A percentile compares a stretch with the other conserved stretches of the same genome.
phyloP scores from a whole-genome alignment of 495 filamentous ascomycete species.

The Staphylotrichum tortipilum region DNA sequence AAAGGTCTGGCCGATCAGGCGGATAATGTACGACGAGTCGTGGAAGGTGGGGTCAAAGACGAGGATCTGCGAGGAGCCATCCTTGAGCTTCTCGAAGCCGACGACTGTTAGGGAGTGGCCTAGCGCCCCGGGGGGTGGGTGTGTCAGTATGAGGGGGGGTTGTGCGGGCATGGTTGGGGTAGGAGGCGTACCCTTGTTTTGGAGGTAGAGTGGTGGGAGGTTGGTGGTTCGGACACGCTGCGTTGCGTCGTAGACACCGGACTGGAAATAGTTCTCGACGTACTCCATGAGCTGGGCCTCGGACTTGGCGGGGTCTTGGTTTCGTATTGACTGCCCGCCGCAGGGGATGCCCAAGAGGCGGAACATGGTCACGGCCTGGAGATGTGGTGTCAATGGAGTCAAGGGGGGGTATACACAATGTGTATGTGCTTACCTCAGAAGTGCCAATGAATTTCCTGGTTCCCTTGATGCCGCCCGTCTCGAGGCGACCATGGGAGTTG shows the following conservation, averaged over 20 bases:
- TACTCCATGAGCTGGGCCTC: slow-evolving; percentile 48
- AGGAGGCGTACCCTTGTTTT: slow-evolving; percentile 56
- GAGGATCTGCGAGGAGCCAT: slow-evolving; percentile 62
- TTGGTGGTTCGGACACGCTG: slow-evolving; percentile 57
- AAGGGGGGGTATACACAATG: background rate
- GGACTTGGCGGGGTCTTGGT: slow-evolving; percentile 22
- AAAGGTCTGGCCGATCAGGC: slow-evolving; percentile 41
- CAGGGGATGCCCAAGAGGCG: slow-evolving; percentile 53
- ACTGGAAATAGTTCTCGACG: slow-evolving; percentile 67
- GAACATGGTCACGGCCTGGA: slow-evolving; percentile 73
- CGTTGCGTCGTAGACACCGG: slow-evolving; percentile 29
- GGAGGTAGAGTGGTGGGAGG: slow-evolving; percentile 81
- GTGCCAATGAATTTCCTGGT: slow-evolving; percentile 97
- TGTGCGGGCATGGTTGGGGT: too few relatives aligned
- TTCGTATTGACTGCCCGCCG: slow-evolving; percentile 31
- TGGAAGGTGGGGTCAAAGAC: slow-evolving; percentile 87
- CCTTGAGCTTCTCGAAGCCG: slow-evolving; percentile 62
- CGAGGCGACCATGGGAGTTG: slow-evolving; percentile 59
- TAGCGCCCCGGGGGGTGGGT: slow-evolving; percentile 8
- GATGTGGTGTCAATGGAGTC: background rate
- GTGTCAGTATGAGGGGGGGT: too few relatives aligned
- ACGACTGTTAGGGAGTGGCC: slow-evolving; percentile 92
- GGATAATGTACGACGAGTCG: slow-evolving; percentile 54
- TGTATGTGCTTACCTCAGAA: slow-evolving; percentile 56
- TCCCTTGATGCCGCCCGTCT: slow-evolving; percentile 80